Conservation (phyloP, 2,329 filamentous ascomycete species). For the Rutstroemia sp. region DNA sequence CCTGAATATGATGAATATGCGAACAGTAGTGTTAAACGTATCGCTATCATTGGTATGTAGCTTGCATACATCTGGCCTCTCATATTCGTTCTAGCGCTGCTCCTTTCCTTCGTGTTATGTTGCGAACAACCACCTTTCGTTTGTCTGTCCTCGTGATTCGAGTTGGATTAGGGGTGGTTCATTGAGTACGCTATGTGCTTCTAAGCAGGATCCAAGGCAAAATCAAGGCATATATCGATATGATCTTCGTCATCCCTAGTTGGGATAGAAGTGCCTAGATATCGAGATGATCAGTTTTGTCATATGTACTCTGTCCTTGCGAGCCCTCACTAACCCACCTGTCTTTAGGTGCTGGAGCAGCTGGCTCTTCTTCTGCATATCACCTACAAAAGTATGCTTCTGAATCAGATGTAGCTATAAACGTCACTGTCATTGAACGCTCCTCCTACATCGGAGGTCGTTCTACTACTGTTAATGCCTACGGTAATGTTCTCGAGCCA, state of each 20-base stretch:
- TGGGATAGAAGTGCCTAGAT: neutral
- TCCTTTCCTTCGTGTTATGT: too few relatives aligned
- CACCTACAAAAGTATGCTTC: slow-evolving; percentile 67
- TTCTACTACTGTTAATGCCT: slow-evolving; percentile 75
- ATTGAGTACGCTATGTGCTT: too few relatives aligned
- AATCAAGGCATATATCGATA: too few relatives aligned
- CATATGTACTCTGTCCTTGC: neutral
- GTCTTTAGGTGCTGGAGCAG: slow-evolving; percentile 72
- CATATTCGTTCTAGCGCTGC: too few relatives aligned
- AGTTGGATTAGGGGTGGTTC: too few relatives aligned
- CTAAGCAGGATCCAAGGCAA: too few relatives aligned
- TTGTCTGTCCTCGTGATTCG: too few relatives aligned
- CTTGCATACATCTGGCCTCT: too few relatives aligned
- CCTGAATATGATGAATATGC: slow-evolving; percentile 13
- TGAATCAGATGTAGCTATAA: slow-evolving; percentile 49
- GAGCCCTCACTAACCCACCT: neutral
- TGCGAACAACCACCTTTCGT: too few relatives aligned
- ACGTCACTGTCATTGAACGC: slow-evolving; percentile 86
- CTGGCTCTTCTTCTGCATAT: slow-evolving; percentile 80
- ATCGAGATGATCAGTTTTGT: neutral
- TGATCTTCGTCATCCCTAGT: neutral
- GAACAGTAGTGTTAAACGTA: slow-evolving; percentile 21
- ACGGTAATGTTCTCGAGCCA: slow-evolving; percentile 56
- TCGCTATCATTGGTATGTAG: slow-evolving; percentile 30
- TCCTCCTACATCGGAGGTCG: slow-evolving; percentile 74